Base-by-base conservation (phyloP, 768 basidiomycete genomes). In the Amanita inopinata region DNA sequence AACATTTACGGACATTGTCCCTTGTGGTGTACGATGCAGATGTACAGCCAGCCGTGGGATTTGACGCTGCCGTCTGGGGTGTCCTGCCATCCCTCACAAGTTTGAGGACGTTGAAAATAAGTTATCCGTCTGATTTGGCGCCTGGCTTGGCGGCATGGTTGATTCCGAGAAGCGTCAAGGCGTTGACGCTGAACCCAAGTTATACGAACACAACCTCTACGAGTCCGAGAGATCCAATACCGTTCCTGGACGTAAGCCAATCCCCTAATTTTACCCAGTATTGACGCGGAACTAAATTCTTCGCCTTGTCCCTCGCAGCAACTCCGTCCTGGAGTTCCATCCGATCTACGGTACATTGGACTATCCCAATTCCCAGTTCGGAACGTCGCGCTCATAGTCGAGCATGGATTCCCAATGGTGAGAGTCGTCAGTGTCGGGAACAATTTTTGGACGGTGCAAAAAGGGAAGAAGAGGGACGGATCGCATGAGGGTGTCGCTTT, bases 41-140 rank as follows among this genome's bases (percentile, higher is more conserved):
- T 3, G 58, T 65, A 15, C 71, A 74, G 49, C 64, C 63, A 47
- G 63, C 68, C 5, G 66, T 78, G 7, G 83, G 83, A 19, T 83
- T 80, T 49, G 77, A 83, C 48, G 78, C 82, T 0, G 71, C 76
- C 1, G 66, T 76, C 5, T 84, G 80, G 82, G 81, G 82, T 7
- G 75, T 83, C 5, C 61, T 86, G 7, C 81, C 81, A 0, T 69
- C 69, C 4, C 57, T 86, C 18, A 57, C 61, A 12, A 64, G 64
- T 9, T 56, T 86, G 38, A 67, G 59, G n/a, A 69, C 66, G 28
- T 55, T 85, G 43, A 69, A 64, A 39, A 79, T 83, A 41, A 74
- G 74, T 3, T 74, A 83, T 51, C 82, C 83, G 1, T 61, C 64
- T 47, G 81, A 83, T 54, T 57, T 84, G 28, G 69, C 77, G 1